These are phyloP conservation scores for Aspergillus puulaauensis DNA, from an alignment of 2,329 filamentous ascomycete species.

Conservation along the genomic window DNA sequence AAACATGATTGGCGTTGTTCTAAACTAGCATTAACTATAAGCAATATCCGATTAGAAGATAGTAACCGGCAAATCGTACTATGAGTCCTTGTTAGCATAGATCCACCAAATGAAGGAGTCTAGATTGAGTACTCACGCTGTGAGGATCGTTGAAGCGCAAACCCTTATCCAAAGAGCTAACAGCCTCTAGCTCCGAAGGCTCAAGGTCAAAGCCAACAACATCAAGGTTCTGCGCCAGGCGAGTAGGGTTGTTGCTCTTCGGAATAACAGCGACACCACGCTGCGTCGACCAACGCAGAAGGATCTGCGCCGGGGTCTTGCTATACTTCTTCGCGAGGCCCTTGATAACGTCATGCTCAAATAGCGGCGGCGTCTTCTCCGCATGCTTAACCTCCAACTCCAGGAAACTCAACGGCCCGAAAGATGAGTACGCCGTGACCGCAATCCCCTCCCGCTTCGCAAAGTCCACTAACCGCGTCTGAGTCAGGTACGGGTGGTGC, in stretches of 20 bases:
- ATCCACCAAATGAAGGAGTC: neutral
- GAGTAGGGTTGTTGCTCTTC: conserved; percentile 17
- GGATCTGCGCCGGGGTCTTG: conserved; percentile 75
- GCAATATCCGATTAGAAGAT: conserved; percentile 48
- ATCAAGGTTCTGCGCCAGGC: conserved; percentile 66
- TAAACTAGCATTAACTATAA: neutral
- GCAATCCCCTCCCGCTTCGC: conserved; percentile 68
- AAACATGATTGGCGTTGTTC: neutral
- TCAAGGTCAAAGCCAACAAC: conserved; percentile 66
- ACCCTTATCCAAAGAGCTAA: conserved; percentile 63
- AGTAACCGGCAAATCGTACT: conserved; percentile 50
- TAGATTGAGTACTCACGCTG: conserved; percentile 54
- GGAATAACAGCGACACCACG: conserved; percentile 69
- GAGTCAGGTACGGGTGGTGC: conserved; percentile 85
- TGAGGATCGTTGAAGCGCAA: conserved; percentile 77
- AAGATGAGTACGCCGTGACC: conserved; percentile 81
- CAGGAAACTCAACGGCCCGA: conserved; percentile 75
- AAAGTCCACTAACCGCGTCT: conserved; percentile 68
- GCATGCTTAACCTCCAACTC: conserved; percentile 74
- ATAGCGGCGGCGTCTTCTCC: conserved; percentile 64
- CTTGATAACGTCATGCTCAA: conserved; percentile 67
- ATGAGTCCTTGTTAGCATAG: conserved; percentile 18
- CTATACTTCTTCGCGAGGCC: conserved; percentile 66
- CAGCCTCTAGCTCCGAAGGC: conserved; percentile 65
- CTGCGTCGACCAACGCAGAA: conserved; percentile 86